Evolutionary conservation across 2,329 filamentous ascomycete genomes (phyloP).

Genomic region (Fusarium scirpi): DNA sequence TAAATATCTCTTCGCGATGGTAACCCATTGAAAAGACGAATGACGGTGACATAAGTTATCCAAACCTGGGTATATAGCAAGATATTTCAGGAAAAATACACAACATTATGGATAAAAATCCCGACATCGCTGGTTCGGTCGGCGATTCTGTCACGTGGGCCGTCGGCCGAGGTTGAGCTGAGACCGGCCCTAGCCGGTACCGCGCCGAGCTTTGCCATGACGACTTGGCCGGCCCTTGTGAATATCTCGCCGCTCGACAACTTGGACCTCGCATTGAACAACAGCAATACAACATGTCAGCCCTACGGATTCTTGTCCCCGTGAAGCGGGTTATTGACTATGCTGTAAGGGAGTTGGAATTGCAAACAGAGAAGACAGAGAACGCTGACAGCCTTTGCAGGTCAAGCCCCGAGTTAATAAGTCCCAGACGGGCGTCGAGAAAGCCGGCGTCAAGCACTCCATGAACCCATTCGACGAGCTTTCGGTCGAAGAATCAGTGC

Average conservation of each 20-base stretch:
- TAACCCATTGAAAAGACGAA: background rate
- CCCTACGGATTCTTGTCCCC: conserved; percentile 81
- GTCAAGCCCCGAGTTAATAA: conserved; percentile 79
- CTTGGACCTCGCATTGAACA: conserved; percentile 43
- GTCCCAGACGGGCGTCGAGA: conserved; percentile 88
- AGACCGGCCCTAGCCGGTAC: conserved; percentile 59
- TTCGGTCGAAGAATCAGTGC: conserved; percentile 94
- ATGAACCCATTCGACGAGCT: conserved; percentile 99
- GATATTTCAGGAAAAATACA: background rate
- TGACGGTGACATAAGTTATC: background rate
- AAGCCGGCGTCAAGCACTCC: conserved; percentile 91
- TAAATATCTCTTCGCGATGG: background rate
- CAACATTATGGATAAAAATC: background rate
- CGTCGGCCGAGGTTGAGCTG: conserved; percentile 56
- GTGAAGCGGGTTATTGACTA: conserved; percentile 90
- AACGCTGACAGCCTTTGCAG: conserved; percentile 53
- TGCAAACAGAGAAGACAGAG: conserved; percentile 9
- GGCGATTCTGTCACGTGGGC: conserved; percentile 52
- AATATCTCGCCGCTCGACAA: conserved; percentile 39
- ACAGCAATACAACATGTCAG: conserved; percentile 63
- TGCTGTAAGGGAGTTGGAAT: conserved; percentile 67
- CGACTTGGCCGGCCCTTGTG: conserved; percentile 35
- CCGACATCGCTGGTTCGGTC: conserved; percentile 37
- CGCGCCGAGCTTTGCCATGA: conserved; percentile 48
- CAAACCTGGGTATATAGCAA: background rate